Conservation (phyloP, 257 asterid species). For the Solanum lignicaule region DNA sequence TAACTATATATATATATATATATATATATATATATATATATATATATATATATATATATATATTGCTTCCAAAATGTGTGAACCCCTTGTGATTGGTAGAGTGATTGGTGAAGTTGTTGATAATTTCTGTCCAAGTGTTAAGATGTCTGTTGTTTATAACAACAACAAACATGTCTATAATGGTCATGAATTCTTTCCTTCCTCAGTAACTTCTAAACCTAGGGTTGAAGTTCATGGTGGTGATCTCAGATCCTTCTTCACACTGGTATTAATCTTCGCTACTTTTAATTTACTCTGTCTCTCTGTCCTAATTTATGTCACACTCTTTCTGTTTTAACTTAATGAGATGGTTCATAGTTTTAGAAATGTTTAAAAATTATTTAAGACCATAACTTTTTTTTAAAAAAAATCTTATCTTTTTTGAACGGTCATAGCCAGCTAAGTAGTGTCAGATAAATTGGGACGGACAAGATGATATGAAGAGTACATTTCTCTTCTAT, state of each 20-base stretch:
- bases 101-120: conserved; percentile 89
- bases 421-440: not conserved
- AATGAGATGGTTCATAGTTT: not conserved
- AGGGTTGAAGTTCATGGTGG: conserved; percentile 67
- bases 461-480: not conserved
- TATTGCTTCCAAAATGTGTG: conserved; percentile 24
- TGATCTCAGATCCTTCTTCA: conserved; percentile 75
- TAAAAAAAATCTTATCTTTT: not conserved
- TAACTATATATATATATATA: not conserved
- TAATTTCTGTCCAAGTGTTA: conserved; percentile 27
- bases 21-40: not conserved
- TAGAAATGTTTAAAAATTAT: not conserved
- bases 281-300: not conserved
- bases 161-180: conserved; percentile 56
- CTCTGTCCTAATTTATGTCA: not conserved
- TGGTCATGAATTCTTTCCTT: conserved; percentile 76
- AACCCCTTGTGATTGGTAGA: conserved; percentile 54
- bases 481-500: not conserved
- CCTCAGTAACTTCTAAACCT: conserved; percentile 46
- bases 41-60: not conserved
- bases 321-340: not conserved
- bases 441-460: not conserved
- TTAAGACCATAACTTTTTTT: not conserved
- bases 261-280: conserved; percentile 26
- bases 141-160: conserved; percentile 62